Evolutionary conservation across 2,329 filamentous ascomycete species (phyloP).

Genomic region (Kalaharituber pfeilii): DNA sequence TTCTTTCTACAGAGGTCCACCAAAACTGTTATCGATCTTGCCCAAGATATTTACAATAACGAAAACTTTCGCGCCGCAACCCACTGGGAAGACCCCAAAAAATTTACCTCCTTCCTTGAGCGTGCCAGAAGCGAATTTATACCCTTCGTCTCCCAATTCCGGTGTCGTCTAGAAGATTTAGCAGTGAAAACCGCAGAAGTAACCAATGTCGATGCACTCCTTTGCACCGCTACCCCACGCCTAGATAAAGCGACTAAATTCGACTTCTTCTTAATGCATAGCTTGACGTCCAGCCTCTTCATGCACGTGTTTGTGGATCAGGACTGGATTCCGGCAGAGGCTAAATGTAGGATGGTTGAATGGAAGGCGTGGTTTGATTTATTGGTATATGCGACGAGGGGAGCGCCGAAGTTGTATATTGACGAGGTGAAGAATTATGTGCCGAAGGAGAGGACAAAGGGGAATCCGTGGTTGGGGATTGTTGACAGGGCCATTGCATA

Average conservation of each 20-base stretch:
- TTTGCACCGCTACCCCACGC: constrained; percentile 44
- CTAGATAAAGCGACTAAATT: constrained; percentile 50
- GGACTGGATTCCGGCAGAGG: constrained; percentile 41
- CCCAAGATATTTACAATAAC: not conserved
- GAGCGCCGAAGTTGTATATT: constrained; percentile 41
- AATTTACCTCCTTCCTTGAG: constrained; percentile 48
- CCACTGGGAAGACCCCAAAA: constrained; percentile 37
- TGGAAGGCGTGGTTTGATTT: constrained; percentile 67
- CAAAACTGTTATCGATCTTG: not conserved
- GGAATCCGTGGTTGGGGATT: constrained; percentile 30
- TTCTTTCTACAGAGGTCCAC: not conserved
- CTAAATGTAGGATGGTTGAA: constrained; percentile 55
- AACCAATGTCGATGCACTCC: constrained; percentile 46
- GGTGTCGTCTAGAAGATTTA: constrained; percentile 27
- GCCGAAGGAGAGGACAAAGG: constrained; percentile 30
- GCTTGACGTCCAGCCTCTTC: constrained; percentile 62
- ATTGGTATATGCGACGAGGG: constrained; percentile 52
- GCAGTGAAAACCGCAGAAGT: constrained; percentile 45
- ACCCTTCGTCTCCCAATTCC: constrained; percentile 39
- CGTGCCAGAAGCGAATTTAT: constrained; percentile 48
- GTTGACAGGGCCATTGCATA: constrained; percentile 32
- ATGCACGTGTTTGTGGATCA: constrained; percentile 43
- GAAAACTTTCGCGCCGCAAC: not conserved
- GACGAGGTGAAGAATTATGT: constrained; percentile 44
- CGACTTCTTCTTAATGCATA: constrained; percentile 74